A percentile compares a stretch with the other conserved stretches of the same genome.
Conservation (phyloP, 208 protist genomes). For the Leptomonas pyrrhocoris region DNA sequence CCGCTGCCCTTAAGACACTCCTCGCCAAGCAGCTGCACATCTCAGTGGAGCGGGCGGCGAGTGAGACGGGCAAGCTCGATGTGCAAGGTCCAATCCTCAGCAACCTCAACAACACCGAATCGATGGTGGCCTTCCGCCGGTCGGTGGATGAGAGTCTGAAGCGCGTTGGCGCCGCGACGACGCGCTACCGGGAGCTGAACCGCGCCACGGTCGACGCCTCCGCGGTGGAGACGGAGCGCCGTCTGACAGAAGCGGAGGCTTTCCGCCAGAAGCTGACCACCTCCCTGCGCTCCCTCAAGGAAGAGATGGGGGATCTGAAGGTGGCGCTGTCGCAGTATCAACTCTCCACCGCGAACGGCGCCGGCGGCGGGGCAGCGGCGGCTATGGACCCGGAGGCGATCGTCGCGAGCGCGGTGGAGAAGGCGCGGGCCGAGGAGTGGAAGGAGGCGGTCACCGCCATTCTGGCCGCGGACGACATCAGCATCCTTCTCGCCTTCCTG, state of each 20-base stretch:
- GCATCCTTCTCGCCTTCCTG: conserved; percentile 80
- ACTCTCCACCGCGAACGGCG: conserved; percentile 11
- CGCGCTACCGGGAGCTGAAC: conserved; percentile 44
- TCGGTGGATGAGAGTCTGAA: conserved; percentile 55
- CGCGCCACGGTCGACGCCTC: conserved; percentile 43
- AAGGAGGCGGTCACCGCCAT: conserved; percentile 64
- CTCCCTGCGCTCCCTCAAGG: conserved; percentile 44
- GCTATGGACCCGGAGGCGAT: conserved; percentile 68
- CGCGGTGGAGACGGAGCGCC: conserved; percentile 28
- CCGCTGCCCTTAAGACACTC: conserved; percentile 61
- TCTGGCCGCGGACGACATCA: conserved; percentile 75
- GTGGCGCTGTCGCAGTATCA: conserved; percentile 40
- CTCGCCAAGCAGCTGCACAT: conserved; percentile 73
- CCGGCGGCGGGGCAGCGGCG: conserved; percentile 21
- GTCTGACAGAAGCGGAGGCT: conserved; percentile 36
- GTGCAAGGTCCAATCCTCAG: conserved; percentile 28
- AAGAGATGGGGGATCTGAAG: conserved; percentile 60
- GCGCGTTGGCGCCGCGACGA: conserved; percentile 38
- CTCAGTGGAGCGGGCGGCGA: conserved; percentile 64
- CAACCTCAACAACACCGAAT: conserved; percentile 68
- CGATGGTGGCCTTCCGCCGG: conserved; percentile 64
- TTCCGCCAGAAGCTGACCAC: conserved; percentile 46
- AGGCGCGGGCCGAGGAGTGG: conserved; percentile 76
- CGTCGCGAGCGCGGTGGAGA: conserved; percentile 51
- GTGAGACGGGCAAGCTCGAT: conserved; percentile 64